Evolutionary conservation across 768 basidiomycete genomes (phyloP).

Genomic region (Lenzites betulinus): DNA sequence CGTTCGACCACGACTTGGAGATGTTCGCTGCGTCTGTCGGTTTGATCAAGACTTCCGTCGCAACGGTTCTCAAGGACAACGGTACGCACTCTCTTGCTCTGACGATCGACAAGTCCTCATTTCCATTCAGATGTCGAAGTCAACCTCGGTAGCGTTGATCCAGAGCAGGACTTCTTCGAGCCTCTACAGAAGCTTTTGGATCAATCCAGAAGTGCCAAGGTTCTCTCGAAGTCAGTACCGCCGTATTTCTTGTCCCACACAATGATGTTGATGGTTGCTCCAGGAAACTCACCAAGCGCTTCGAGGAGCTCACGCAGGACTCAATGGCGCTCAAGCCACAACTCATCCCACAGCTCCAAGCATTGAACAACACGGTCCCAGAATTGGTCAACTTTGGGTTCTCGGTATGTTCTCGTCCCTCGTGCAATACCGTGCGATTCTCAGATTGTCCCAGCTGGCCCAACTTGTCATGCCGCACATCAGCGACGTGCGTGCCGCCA

Average conservation of each 20-base stretch:
- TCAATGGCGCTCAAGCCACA: constrained; percentile 71
- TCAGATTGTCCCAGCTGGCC: constrained; percentile 59
- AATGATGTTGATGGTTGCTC: neutral
- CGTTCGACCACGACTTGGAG: constrained; percentile 91
- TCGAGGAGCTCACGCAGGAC: constrained; percentile 78
- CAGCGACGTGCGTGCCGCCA: constrained; percentile 76
- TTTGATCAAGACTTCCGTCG: constrained; percentile 83
- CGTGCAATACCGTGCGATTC: neutral
- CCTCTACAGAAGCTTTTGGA: constrained; percentile 84
- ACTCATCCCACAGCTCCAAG: constrained; percentile 72
- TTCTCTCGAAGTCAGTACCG: constrained; percentile 67
- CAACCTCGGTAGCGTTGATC: constrained; percentile 74
- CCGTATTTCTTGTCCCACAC: neutral
- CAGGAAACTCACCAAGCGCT: constrained; percentile 85
- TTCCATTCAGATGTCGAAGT: constrained; percentile 60
- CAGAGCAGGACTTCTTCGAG: constrained; percentile 74
- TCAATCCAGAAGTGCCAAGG: constrained; percentile 79
- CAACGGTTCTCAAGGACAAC: constrained; percentile 72
- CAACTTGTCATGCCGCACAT: constrained; percentile 87
- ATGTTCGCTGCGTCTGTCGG: constrained; percentile 92
- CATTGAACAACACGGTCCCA: constrained; percentile 68
- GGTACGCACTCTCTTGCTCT: constrained; percentile 44
- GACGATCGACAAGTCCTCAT: neutral
- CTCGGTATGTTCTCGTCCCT: constrained; percentile 51
- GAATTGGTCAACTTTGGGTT: constrained; percentile 92